Evolutionary conservation across 2,329 filamentous ascomycete genomes (phyloP).

Genomic region (Hymenoscyphus albidus): DNA sequence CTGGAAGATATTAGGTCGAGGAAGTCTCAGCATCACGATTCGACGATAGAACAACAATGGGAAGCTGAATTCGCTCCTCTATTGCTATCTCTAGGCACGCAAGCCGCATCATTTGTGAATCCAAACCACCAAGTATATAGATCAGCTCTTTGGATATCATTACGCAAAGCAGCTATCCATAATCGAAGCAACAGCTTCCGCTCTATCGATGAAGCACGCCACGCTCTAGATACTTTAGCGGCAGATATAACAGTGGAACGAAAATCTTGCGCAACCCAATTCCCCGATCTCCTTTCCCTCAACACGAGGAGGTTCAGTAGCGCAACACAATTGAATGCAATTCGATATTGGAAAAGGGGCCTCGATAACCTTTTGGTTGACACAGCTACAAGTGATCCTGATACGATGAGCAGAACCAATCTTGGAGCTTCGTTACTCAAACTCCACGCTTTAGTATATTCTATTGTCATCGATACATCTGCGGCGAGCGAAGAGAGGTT

Average conservation of each 20-base stretch:
- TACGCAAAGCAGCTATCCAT: slow-evolving; percentile 20
- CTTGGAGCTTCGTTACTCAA: slow-evolving; percentile 48
- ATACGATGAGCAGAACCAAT: slow-evolving; percentile 45
- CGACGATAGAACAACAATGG: slow-evolving; percentile 19
- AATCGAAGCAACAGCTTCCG: slow-evolving; percentile 38
- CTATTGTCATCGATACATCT: slow-evolving; percentile 20
- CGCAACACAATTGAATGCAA: slow-evolving; percentile 45
- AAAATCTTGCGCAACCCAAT: slow-evolving; percentile 30
- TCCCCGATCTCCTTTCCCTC: slow-evolving; percentile 34
- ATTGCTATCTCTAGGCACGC: slow-evolving; percentile 28
- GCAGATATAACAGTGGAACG: slow-evolving; percentile 52
- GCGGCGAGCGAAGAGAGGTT: slow-evolving; percentile 20
- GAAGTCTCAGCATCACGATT: slow-evolving; percentile 7
- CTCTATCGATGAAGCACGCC: slow-evolving; percentile 51
- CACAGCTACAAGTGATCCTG: slow-evolving; percentile 21
- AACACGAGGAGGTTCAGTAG: slow-evolving; percentile 48
- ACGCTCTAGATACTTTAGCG: slow-evolving; percentile 54
- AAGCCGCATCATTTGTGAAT: slow-evolving; percentile 30
- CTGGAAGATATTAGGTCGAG: slow-evolving; percentile 25
- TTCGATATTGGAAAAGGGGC: slow-evolving; percentile 23
- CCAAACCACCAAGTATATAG: slow-evolving; percentile 24
- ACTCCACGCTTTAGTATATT: slow-evolving; percentile 25
- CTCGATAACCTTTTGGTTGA: slow-evolving; percentile 20
- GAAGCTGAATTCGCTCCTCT: slow-evolving; percentile 27
- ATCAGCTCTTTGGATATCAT: slow-evolving; percentile 21